Base-by-base conservation (phyloP, 2,329 filamentous ascomycete species). In the Aspergillus eucalypticola region DNA sequence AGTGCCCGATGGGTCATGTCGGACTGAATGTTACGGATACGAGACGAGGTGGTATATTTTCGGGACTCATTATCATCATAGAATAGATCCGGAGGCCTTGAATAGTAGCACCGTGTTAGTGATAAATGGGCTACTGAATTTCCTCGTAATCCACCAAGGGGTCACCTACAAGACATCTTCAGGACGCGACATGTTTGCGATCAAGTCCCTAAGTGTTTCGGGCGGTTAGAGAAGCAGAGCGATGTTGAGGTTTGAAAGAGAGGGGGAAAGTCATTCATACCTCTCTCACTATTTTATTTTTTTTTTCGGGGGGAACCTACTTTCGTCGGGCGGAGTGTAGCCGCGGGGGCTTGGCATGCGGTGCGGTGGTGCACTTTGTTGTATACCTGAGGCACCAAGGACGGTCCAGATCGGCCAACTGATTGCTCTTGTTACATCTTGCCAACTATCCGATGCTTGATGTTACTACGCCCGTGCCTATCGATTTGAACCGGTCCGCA, bases 31-130 rank as follows among this genome's bases (percentile, higher is more conserved):
- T 91, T 92, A 72, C 95, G 91, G 73, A 99, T 98, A 65, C 95
- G 92, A 4, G 92, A 96, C 65, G 88, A 94, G 4, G 94, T 97
- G 8, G 95, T 98, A 82, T 99, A 99, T 83, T 98, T 98, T 75
- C 91, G 90, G 32, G 95, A 94, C 83, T 97, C 94, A 76, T 84
- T 83, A 80, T 98, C 94, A 82, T 97, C 90, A 84, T 99, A 99
- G 83, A 96, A 96, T 73, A 98, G 89, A 80, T 99, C 95, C 66
- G 95, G 94, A 54, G 93, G 91, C 74, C 92, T 96, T 75, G 52
- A 2, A 32, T 21, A 13, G 42, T 5, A 49, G 19, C n/a, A 49
- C 21, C 44, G 13, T 41, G 44, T 42, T 4, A 25, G 19, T 10
- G 44, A 58, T 39, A 63, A 61, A 68, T 35, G 57, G 59, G 58